Percentiles rank a stretch among this genome's conserved stretches.
These are phyloP conservation scores for Narthecium ossifragum DNA, from an alignment of 106 monocot genomes.

Conservation along the genomic window DNA sequence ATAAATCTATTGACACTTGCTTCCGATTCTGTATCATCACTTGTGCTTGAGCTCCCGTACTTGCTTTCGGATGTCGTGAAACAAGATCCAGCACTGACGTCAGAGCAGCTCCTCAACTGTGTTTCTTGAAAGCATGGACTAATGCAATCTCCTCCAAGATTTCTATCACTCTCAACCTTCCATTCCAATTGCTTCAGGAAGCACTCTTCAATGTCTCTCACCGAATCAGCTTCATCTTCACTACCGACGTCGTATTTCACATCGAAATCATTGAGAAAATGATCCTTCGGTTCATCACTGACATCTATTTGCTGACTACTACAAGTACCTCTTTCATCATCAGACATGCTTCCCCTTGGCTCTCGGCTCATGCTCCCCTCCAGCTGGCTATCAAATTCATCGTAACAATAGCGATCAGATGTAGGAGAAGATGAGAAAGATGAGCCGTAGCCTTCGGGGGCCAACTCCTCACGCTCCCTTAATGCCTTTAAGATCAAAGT, in stretches of 20 bases:
- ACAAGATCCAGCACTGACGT: background rate
- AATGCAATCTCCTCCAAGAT: constrained; percentile 1
- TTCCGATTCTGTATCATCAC: constrained; percentile 4
- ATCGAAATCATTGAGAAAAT: background rate
- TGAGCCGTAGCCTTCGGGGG: constrained; percentile 25
- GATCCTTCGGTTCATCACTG: constrained; percentile 1
- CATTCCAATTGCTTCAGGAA: constrained; percentile 49
- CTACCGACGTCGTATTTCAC: constrained; percentile 10
- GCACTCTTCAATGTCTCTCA: constrained; percentile 38
- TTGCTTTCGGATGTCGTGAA: constrained; percentile 5
- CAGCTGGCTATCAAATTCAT: constrained; percentile 15
- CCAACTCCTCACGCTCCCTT: constrained; percentile 66
- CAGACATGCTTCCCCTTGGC: constrained; percentile 10
- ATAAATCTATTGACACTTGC: constrained; percentile 4
- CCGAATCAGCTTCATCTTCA: constrained; percentile 27
- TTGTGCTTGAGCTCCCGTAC: constrained; percentile 6
- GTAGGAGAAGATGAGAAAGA: constrained; percentile 43
- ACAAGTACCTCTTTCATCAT: constrained; percentile 1
- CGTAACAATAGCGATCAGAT: constrained; percentile 21
- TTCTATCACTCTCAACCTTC: constrained; percentile 17
- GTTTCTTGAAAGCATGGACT: constrained; percentile 2
- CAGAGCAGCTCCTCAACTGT: constrained; percentile 4
- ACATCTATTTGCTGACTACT: constrained; percentile 1
- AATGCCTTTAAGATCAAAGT: constrained; percentile 66
- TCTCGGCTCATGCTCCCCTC: constrained; percentile 27